Evolutionary conservation across 192 early-diverging fungal species (phyloP), one percentile per base, ranked within the genome.

Genomic region (Oehlia diaphana): DNA sequence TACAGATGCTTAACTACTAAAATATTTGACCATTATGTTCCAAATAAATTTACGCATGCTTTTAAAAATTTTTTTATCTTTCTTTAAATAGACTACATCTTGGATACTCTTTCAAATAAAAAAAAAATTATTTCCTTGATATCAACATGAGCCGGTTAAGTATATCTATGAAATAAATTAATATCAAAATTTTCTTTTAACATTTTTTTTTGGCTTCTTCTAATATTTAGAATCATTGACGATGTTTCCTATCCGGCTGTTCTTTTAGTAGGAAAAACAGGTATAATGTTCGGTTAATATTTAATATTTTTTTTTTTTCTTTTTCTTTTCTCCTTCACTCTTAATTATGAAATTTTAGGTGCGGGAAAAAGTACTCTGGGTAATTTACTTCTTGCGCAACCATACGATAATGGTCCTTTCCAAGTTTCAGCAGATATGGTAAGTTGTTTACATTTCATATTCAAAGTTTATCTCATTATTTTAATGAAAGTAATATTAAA

Each of bases 351-450:
- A 31, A 33, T 62, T 35, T 28, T 58, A 77, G 75, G 75, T 64
- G 75, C 75, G 19, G 75, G 75, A 63, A 77, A 77, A 77, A 77
- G 63, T 77, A 77, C 75, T 44, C 63, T 77, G 3, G 75, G 75
- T 19, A 77, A 77, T 14, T 33, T 77, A 8, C 62, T 77, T 63
- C 62, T 77, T 33, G 2, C 44, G 13, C 21, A 47, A 31, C n/a
- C 39, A 66, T 1, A 63, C 39, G 75, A 65, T 19, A 10, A 66
- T 13, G 75, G 64, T 16, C 39, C 75, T 47, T 77, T 77, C 23
- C 6, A 44, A 13, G 62, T 77, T 74, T 72, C 70, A 47, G 37
- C 53, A 9, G n/a, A 9, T 6, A 76, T 76, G 74, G 74, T 42
- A 5, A 63, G 21, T 64, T 28, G 9, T 76, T 31, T 42, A 42